Percentiles rank a stretch among this genome's conserved stretches.
Conservation (phyloP, 2,329 filamentous ascomycete species). For the Colletotrichum gigasporum region DNA sequence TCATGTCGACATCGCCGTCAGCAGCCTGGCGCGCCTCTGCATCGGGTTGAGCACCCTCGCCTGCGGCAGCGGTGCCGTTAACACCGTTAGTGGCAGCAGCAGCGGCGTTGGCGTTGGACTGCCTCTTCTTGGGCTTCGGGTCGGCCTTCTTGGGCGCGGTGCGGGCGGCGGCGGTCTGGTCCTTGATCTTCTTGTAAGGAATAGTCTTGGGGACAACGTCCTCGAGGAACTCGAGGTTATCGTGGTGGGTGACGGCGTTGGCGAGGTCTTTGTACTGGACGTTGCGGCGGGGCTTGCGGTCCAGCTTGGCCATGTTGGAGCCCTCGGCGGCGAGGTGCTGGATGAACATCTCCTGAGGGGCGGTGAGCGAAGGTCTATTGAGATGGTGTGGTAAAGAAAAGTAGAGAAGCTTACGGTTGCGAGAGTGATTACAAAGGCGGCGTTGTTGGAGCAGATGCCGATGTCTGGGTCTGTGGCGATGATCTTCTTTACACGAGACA, state of each 20-base stretch:
- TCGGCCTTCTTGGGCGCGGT: constrained; percentile 56
- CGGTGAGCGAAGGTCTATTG: not conserved
- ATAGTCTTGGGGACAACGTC: constrained; percentile 91
- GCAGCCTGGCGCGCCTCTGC: constrained; percentile 62
- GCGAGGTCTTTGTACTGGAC: constrained; percentile 97
- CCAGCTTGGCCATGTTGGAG: constrained; percentile 88
- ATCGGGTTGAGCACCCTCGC: constrained; percentile 59
- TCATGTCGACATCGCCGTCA: constrained; percentile 69
- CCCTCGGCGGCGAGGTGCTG: constrained; percentile 88
- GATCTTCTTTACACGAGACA: constrained; percentile 96
- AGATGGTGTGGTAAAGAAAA: not conserved
- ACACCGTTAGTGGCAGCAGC: constrained; percentile 15
- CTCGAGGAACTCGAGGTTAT: constrained; percentile 93
- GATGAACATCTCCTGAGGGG: constrained; percentile 87
- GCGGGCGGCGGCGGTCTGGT: constrained; percentile 61
- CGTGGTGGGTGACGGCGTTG: constrained; percentile 84
- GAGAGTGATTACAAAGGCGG: constrained; percentile 91
- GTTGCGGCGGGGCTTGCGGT: constrained; percentile 90
- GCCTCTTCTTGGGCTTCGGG: constrained; percentile 43
- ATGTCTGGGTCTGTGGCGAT: constrained; percentile 89
- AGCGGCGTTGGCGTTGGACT: constrained; percentile 22
- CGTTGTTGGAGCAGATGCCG: constrained; percentile 87
- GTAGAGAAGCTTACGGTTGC: constrained; percentile 71
- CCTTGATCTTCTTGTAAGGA: constrained; percentile 82
- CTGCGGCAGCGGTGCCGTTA: constrained; percentile 25